A percentile compares a stretch with the other conserved stretches of the same genome.
Conservation (phyloP, 805 yeast genomes). For the Saccharomyces jurei region DNA sequence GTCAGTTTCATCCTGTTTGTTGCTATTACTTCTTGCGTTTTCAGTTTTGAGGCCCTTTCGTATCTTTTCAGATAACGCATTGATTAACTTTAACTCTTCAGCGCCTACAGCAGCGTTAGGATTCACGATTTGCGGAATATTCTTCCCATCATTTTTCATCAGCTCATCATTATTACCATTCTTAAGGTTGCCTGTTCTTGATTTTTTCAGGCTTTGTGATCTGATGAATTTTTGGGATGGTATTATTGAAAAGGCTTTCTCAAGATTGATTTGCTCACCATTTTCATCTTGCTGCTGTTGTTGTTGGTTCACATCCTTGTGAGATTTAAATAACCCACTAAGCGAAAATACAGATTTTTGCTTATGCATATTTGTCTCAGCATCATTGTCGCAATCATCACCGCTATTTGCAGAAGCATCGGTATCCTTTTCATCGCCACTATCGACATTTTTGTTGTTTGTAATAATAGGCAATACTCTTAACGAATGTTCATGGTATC, state of each 20-base stretch:
- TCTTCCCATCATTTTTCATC: slow-evolving; percentile 3
- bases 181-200: background rate
- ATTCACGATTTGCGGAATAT: slow-evolving; percentile 19
- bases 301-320: slow-evolving; percentile 2
- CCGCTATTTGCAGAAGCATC: background rate
- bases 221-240: slow-evolving; percentile 2
- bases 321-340: slow-evolving; percentile 18
- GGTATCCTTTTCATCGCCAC: background rate
- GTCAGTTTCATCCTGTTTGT: background rate
- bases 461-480: slow-evolving; percentile 16
- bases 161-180: slow-evolving; percentile 1
- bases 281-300: background rate
- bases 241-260: slow-evolving; percentile 10
- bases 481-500: slow-evolving; percentile 25
- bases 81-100: slow-evolving; percentile 42
- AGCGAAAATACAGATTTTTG: slow-evolving; percentile 17
- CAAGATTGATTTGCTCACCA: slow-evolving; percentile 1
- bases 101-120: slow-evolving; percentile 42
- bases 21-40: slow-evolving; percentile 1
- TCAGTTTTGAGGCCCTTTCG: slow-evolving; percentile 34
- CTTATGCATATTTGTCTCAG: background rate
- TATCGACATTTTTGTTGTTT: slow-evolving; percentile 2
- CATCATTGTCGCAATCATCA: slow-evolving; percentile 3
- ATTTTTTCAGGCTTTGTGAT: background rate
- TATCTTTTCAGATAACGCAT: slow-evolving; percentile 41